Evolutionary conservation across 1,139 yeast genomes (phyloP).

Genomic region (Kurtzmaniella natalensis): DNA sequence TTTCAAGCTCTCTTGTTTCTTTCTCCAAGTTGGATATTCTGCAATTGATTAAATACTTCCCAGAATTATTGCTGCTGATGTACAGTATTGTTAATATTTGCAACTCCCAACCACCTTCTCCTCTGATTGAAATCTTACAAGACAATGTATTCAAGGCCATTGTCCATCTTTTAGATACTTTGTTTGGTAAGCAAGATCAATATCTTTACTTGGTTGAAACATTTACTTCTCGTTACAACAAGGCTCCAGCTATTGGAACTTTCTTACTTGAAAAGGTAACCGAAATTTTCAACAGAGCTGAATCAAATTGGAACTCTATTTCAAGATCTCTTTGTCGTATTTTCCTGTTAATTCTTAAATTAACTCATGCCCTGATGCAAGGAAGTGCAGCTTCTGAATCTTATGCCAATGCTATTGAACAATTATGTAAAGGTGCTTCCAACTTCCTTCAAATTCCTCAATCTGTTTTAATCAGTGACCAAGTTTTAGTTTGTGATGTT

Average conservation of each 20-base stretch:
- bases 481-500: constrained; percentile 52
- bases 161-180: constrained; percentile 56
- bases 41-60: constrained; percentile 51
- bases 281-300: constrained; percentile 45
- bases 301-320: constrained; percentile 55
- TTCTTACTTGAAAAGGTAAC: constrained; percentile 45
- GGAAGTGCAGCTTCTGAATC: constrained; percentile 19
- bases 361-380: constrained; percentile 28
- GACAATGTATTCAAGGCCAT: constrained; percentile 50
- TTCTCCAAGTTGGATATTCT: constrained; percentile 43
- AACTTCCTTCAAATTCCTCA: constrained; percentile 46
- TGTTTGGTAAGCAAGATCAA: constrained; percentile 65
- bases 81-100: constrained; percentile 35
- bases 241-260: constrained; percentile 49
- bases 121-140: constrained; percentile 31
- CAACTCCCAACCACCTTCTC: constrained; percentile 18
- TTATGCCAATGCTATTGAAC: constrained; percentile 27
- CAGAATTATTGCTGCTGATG: constrained; percentile 44
- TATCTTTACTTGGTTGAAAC: constrained; percentile 52
- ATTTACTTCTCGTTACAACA: constrained; percentile 31
- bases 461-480: constrained; percentile 52
- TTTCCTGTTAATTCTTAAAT: constrained; percentile 45
- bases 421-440: constrained; percentile 38
- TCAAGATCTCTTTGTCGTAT: constrained; percentile 64
- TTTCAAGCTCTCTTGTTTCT: constrained; percentile 35